A percentile compares a stretch with the other conserved stretches of the same genome.
Conservation (phyloP, 371 early-diverging fungal species). For the Parasitella parasitica region DNA sequence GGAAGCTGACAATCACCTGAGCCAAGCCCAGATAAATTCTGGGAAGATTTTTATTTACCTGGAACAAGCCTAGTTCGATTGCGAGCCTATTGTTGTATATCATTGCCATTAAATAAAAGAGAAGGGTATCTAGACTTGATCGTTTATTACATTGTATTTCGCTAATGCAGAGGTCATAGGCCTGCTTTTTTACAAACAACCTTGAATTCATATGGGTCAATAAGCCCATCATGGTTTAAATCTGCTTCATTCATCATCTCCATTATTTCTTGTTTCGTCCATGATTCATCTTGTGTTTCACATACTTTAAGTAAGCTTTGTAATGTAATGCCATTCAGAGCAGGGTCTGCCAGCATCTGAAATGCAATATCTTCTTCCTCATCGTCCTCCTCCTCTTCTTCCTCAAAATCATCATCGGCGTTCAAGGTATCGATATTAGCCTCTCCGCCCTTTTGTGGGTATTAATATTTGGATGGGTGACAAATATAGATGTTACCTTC, state of each 20-base stretch:
- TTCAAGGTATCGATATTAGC: not conserved
- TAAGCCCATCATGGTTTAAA: constrained; percentile 37
- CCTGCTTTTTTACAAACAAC: constrained; percentile 33
- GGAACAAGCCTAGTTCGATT: constrained; percentile 73
- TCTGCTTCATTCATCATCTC: constrained; percentile 48
- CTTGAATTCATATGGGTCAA: constrained; percentile 36
- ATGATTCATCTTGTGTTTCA: constrained; percentile 24
- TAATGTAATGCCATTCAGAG: constrained; percentile 29
- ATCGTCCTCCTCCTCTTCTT: not conserved
- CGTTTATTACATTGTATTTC: constrained; percentile 10
- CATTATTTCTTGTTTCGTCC: constrained; percentile 27
- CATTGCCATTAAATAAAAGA: not conserved
- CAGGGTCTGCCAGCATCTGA: constrained; percentile 19
- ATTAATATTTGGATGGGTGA: not conserved
- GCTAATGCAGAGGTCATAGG: not conserved
- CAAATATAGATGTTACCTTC: constrained; percentile 13
- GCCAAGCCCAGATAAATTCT: constrained; percentile 74
- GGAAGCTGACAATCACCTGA: constrained; percentile 81
- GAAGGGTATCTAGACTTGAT: constrained; percentile 1
- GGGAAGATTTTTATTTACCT: constrained; percentile 76
- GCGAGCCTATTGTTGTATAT: constrained; percentile 67
- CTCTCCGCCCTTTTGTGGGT: not conserved
- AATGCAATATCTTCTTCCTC: constrained; percentile 21
- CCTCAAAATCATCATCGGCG: not conserved
- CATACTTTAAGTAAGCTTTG: constrained; percentile 26